These are phyloP conservation scores for Wakefieldia striispora DNA, from an alignment of 768 basidiomycete genomes.

Conservation along the genomic window DNA sequence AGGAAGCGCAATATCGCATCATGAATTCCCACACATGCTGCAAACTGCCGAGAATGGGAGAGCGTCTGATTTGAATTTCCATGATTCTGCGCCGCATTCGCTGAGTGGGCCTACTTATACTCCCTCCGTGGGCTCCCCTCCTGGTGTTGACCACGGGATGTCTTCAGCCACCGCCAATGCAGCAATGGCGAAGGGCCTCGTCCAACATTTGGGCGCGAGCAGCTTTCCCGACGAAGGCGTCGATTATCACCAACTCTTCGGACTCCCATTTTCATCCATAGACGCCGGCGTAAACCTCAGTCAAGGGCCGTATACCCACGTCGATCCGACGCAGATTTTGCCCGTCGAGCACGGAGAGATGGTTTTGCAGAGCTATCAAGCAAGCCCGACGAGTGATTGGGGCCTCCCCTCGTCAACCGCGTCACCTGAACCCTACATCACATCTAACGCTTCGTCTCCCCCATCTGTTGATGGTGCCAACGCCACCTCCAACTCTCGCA, in stretches of 20 bases:
- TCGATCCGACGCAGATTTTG: slow-evolving; percentile 90
- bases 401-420: slow-evolving; percentile 67
- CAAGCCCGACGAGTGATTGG: slow-evolving; percentile 85
- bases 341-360: slow-evolving; percentile 42
- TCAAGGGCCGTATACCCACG: slow-evolving; percentile 66
- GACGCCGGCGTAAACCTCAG: slow-evolving; percentile 40
- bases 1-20: slow-evolving; percentile 34
- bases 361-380: slow-evolving; percentile 54
- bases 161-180: slow-evolving; percentile 67
- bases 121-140: slow-evolving; percentile 33
- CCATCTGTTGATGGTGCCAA: slow-evolving; percentile 57
- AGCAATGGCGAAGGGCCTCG: slow-evolving; percentile 73
- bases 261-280: slow-evolving; percentile 58
- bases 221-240: slow-evolving; percentile 56
- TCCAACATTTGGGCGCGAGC: slow-evolving; percentile 53
- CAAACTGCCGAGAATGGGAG: slow-evolving; percentile 28
- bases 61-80: slow-evolving; percentile 31
- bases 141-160: slow-evolving; percentile 45
- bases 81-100: slow-evolving; percentile 31
- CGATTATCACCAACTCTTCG: slow-evolving; percentile 64
- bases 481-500: slow-evolving; percentile 27
- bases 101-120: slow-evolving; percentile 34
- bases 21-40: slow-evolving; percentile 35
- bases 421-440: slow-evolving; percentile 72
- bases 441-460: slow-evolving; percentile 70